Conservation (phyloP, 2,329 filamentous ascomycete genomes). For the Talaromyces piceae region DNA sequence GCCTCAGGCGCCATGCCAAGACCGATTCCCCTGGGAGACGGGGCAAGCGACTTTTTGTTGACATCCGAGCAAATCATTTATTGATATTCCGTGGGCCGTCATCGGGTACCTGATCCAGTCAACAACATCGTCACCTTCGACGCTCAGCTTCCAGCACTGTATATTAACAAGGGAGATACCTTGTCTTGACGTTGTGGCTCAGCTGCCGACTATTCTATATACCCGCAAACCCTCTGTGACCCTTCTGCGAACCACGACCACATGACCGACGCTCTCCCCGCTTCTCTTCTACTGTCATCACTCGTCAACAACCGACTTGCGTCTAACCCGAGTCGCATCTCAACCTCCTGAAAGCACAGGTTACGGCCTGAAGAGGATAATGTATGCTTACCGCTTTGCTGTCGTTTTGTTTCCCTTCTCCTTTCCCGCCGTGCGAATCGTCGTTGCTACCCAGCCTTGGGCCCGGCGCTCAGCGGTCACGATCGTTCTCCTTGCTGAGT, state of each 20-base stretch:
- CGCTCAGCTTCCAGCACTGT: not conserved
- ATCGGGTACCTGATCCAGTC: not conserved
- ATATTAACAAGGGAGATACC: not conserved
- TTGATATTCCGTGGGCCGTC: conserved; percentile 1
- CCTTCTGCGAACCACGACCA: not conserved
- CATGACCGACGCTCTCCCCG: conserved; percentile 4
- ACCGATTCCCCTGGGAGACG: conserved; percentile 9
- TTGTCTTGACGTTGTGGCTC: not conserved
- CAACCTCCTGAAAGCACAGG: not conserved
- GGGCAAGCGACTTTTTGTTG: conserved; percentile 8
- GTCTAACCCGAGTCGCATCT: not conserved
- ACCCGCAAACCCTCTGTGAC: not conserved
- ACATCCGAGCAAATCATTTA: too few species aligned
- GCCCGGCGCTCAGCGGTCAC: too few species aligned
- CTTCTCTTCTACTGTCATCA: conserved; percentile 2
- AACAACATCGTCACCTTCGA: not conserved
- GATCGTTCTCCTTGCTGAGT: not conserved
- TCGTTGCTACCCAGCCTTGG: too few species aligned
- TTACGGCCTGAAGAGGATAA: not conserved
- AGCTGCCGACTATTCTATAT: not conserved
- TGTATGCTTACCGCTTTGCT: not conserved
- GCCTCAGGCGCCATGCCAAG: not conserved
- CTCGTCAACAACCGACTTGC: not conserved
- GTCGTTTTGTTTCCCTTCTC: not conserved
- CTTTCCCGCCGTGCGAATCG: not conserved